Evolutionary conservation across 2,329 filamentous ascomycete species (phyloP), one percentile per base, ranked within the genome.

Genomic region (Apiospora koreana): DNA sequence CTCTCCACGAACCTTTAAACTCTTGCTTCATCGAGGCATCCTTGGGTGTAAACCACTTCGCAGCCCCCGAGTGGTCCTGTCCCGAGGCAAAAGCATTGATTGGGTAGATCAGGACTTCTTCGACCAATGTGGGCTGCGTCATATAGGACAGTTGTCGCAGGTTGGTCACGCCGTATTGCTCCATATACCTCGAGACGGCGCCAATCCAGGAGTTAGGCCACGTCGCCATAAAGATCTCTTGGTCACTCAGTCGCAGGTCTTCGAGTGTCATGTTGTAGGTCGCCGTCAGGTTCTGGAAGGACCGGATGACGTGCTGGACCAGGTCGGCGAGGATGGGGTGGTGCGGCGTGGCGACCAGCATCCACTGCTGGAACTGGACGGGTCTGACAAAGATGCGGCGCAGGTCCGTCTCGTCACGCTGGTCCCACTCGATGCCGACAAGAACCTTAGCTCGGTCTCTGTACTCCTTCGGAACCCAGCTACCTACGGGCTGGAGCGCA

Each of bases 351-450:
- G 71, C 65, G 43, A 68, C 64, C 31, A 72, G 64, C 6, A 68
- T 72, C 71, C 71, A 72, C 65, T 72, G 71, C 28, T 69, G 65
- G 66, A 72, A 72, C 58, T 72, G 71, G 23, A 71, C 66, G 2
- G 54, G 42, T n/a, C 70, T 62, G 8, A 31, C 54, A 28, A 69
- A 69, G n/a, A 48, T 25, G 45, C 69, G 50, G 5, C 46, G 25
- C 23, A 65, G 65, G 43, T 58, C 31, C 8, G 28, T n/a, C 41
- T 72, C 69, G 18, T 66, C 23, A 3, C 64, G 38, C 38, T 67
- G 67, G 50, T 69, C 71, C 41, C 68, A 69, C 58, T 72, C 71
- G 23, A 69, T 21, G 12, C 67, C 71, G 58, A 71, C 41, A 25
- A 72, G 43, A 10, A 72, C 62, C 0, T 38, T 28, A n/a, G 41